Evolutionary conservation across 345 rosid species (phyloP).

Genomic region (Pistacia vera): DNA sequence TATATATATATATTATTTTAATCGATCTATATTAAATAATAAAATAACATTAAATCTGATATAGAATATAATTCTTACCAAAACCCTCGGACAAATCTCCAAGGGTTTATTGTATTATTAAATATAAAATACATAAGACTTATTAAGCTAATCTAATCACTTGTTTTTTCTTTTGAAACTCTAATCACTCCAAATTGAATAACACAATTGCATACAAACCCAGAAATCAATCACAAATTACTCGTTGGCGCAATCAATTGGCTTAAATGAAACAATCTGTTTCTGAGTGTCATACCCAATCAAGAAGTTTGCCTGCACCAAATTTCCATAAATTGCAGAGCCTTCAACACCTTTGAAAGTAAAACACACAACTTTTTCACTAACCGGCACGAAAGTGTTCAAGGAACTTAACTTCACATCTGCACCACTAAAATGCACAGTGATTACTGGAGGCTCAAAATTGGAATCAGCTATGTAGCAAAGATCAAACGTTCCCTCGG

Average conservation of each 20-base stretch:
- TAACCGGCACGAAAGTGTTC: constrained; percentile 35
- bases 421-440: constrained; percentile 41
- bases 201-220: too few relatives aligned
- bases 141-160: not conserved
- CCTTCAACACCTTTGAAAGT: constrained; percentile 12
- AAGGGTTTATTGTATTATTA: too few relatives aligned
- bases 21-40: too few relatives aligned
- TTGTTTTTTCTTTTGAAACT: too few relatives aligned
- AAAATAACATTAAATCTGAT: too few relatives aligned
- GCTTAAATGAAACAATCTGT: constrained; percentile 43
- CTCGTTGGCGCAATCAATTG: constrained; percentile 39
- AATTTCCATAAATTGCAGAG: constrained; percentile 41
- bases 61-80: too few relatives aligned
- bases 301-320: constrained; percentile 50
- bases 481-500: constrained; percentile 22
- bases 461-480: constrained; percentile 31
- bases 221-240: not conserved
- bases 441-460: constrained; percentile 34
- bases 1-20: too few relatives aligned
- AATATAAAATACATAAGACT: too few relatives aligned
- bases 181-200: not conserved
- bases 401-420: constrained; percentile 32
- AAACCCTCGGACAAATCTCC: not conserved
- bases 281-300: constrained; percentile 47
- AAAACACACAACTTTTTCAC: constrained; percentile 33